phyloP scores from a whole-genome alignment of 768 basidiomycete species.

The Leucocoprinus sp. region DNA sequence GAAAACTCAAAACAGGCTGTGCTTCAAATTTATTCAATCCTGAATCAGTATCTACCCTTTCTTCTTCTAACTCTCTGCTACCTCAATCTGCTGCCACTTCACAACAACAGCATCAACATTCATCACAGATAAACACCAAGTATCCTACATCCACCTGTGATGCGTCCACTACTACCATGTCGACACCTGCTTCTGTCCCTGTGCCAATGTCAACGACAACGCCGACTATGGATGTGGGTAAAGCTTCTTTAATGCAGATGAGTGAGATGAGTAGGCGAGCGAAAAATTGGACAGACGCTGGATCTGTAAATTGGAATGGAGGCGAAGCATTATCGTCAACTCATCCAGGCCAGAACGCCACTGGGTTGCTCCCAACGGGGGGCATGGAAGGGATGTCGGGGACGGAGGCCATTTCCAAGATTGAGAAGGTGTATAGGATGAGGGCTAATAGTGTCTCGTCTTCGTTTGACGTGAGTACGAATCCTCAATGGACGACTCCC shows the following conservation, averaged over 20 bases:
- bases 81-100: neutral
- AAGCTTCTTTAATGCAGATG: conserved; percentile 67
- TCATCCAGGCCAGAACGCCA: too few species aligned
- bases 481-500: neutral
- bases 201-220: neutral
- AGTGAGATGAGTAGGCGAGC: conserved; percentile 68
- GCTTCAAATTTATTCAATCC: conserved; percentile 3
- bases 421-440: conserved; percentile 44
- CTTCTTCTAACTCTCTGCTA: conserved; percentile 1
- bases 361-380: neutral
- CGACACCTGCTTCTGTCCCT: too few species aligned
- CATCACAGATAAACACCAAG: too few species aligned
- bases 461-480: neutral
- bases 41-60: conserved; percentile 2
- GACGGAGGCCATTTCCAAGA: conserved; percentile 42
- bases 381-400: conserved; percentile 15
- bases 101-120: neutral
- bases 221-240: conserved; percentile 37
- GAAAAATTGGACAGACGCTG: conserved; percentile 24
- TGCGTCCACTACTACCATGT: too few species aligned
- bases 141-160: too few species aligned
- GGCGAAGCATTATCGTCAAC: neutral
- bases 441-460: conserved; percentile 14
- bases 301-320: conserved; percentile 25
- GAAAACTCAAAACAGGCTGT: neutral